Evolutionary conservation across 805 yeast genomes (phyloP).

Genomic region (Scheffersomyces amazonensis): DNA sequence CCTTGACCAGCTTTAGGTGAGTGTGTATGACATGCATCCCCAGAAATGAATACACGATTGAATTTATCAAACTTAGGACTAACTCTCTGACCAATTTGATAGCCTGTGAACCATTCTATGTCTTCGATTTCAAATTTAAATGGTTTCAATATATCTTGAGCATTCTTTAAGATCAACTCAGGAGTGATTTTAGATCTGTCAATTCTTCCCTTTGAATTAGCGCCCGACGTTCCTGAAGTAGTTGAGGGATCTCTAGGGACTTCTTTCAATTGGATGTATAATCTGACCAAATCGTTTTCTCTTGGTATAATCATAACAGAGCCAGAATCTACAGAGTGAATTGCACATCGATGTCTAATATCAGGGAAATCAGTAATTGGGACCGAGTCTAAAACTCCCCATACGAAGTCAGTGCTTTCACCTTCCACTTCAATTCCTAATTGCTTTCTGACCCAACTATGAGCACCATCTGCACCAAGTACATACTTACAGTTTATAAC

Average conservation of each 20-base stretch:
- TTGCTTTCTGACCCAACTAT: constrained; percentile 29
- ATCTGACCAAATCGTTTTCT: constrained; percentile 26
- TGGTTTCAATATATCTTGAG: constrained; percentile 15
- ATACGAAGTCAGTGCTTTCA: constrained; percentile 29
- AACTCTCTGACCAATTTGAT: constrained; percentile 30
- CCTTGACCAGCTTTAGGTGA: constrained; percentile 99
- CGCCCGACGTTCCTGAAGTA: constrained; percentile 8
- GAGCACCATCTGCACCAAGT: constrained; percentile 21
- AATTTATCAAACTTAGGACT: constrained; percentile 10
- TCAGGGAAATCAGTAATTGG: constrained; percentile 35
- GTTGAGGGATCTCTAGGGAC: constrained; percentile 7
- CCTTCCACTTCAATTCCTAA: constrained; percentile 30
- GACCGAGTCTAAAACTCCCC: constrained; percentile 35
- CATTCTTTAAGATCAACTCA: constrained; percentile 18
- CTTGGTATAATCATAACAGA: constrained; percentile 33
- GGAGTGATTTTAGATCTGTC: constrained; percentile 31
- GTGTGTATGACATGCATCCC: constrained; percentile 97
- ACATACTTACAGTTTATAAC: constrained; percentile 27
- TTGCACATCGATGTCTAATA: constrained; percentile 27
- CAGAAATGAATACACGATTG: constrained; percentile 75
- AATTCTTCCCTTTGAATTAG: constrained; percentile 15
- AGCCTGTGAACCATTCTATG: constrained; percentile 28
- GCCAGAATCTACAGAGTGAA: constrained; percentile 26
- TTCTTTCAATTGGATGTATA: constrained; percentile 24
- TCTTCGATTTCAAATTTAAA: constrained; percentile 19